These are phyloP conservation scores for Ormosia emarginata DNA, from an alignment of 306 rosid species.

Conservation along the genomic window DNA sequence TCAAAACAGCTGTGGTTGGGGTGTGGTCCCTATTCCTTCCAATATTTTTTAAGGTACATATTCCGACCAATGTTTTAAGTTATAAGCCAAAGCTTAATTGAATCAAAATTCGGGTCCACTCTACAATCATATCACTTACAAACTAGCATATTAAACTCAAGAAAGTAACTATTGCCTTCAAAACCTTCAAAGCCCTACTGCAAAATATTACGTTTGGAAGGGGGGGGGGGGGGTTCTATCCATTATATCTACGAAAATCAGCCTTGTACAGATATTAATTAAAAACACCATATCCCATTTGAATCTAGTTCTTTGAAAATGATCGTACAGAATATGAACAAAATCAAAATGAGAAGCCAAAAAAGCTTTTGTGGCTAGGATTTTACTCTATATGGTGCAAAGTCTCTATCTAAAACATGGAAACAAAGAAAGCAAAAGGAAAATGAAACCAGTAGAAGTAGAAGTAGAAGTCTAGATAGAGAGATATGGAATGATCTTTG, in stretches of 20 bases:
- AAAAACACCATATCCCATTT: not conserved
- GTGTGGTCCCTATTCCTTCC: slow-evolving; percentile 19
- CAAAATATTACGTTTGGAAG: not conserved
- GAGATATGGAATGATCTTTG: slow-evolving; percentile 56
- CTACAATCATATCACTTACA: not conserved
- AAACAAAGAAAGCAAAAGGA: slow-evolving; percentile 25
- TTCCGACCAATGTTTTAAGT: not conserved
- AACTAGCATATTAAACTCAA: slow-evolving; percentile 23
- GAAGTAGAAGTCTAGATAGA: slow-evolving; percentile 31
- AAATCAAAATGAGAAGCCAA: not conserved
- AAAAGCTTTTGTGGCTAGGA: slow-evolving; percentile 47
- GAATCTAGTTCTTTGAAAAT: not conserved
- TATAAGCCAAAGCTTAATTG: not conserved
- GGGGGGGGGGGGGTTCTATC: not conserved
- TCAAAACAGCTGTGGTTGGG: not conserved
- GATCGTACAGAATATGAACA: not conserved
- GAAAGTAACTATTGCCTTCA: slow-evolving; percentile 23
- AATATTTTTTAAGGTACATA: too few relatives aligned
- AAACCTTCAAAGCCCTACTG: not conserved
- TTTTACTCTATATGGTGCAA: slow-evolving; percentile 40
- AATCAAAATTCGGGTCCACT: slow-evolving; percentile 19
- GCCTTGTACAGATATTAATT: not conserved
- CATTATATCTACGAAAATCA: not conserved
- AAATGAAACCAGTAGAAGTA: slow-evolving; percentile 26
- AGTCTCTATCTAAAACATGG: slow-evolving; percentile 45